phyloP scores from a whole-genome alignment of 495 filamentous ascomycete genomes.

The Arthonia radiata region DNA sequence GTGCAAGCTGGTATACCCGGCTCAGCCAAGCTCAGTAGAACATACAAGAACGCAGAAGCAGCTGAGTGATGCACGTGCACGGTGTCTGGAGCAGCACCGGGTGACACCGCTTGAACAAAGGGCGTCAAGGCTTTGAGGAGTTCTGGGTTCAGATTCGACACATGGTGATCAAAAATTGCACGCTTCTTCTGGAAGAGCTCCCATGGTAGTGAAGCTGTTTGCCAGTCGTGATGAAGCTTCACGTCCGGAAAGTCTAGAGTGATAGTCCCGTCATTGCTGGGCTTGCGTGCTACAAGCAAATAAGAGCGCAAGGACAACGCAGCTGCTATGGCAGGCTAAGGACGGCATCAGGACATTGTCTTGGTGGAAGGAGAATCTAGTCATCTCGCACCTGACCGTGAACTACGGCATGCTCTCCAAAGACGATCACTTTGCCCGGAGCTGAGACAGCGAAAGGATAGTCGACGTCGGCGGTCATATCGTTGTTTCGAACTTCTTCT shows the following conservation, averaged over 20 bases:
- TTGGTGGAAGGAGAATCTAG: background rate
- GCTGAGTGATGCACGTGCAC: constrained; percentile 61
- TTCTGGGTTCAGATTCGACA: constrained; percentile 63
- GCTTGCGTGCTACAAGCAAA: constrained; percentile 72
- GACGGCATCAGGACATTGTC: background rate
- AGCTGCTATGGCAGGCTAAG: constrained; percentile 67
- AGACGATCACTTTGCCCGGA: constrained; percentile 92
- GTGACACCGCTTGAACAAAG: constrained; percentile 42
- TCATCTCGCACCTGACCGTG: constrained; percentile 47
- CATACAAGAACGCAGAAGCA: constrained; percentile 70
- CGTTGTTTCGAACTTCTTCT: too few relatives aligned
- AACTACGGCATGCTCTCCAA: constrained; percentile 89
- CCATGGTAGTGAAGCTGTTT: constrained; percentile 80
- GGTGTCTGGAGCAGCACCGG: constrained; percentile 29
- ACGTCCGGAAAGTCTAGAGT: constrained; percentile 76
- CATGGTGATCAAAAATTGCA: constrained; percentile 70
- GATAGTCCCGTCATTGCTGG: constrained; percentile 63
- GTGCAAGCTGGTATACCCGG: constrained; percentile 51
- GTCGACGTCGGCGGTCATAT: too few relatives aligned
- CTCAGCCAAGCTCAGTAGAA: constrained; percentile 69
- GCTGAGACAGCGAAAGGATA: constrained; percentile 96
- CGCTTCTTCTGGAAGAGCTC: constrained; percentile 66
- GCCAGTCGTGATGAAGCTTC: constrained; percentile 65
- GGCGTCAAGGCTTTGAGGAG: constrained; percentile 55
- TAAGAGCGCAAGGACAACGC: constrained; percentile 88